Evolutionary conservation across 1,284 basidiomycete species (phyloP).

Genomic region (Cerioporus squamosus): DNA sequence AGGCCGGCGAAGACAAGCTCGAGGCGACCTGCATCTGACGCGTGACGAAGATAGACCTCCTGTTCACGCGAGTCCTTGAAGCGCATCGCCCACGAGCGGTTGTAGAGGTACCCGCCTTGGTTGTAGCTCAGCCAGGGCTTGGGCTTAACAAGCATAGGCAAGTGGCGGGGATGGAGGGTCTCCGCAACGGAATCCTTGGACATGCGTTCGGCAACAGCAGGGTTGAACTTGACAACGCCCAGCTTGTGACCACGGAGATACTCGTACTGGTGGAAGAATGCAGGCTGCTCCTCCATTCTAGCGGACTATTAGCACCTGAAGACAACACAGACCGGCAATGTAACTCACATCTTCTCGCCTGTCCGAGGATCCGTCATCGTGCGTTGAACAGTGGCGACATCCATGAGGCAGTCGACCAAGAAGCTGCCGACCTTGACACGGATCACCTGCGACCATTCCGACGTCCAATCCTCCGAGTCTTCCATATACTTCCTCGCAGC

Average conservation of each 20-base stretch:
- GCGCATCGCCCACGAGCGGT: slow-evolving; percentile 71
- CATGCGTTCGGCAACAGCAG: slow-evolving; percentile 78
- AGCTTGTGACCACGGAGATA: slow-evolving; percentile 92
- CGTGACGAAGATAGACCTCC: slow-evolving; percentile 77
- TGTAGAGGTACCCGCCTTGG: slow-evolving; percentile 70
- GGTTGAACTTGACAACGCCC: slow-evolving; percentile 90
- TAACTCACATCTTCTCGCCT: slow-evolving; percentile 58
- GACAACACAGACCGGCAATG: not conserved
- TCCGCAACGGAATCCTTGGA: slow-evolving; percentile 79
- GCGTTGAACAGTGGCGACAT: slow-evolving; percentile 80
- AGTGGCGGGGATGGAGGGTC: slow-evolving; percentile 88
- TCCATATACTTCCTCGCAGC: slow-evolving; percentile 68
- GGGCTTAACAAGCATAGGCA: slow-evolving; percentile 95
- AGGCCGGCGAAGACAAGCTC: slow-evolving; percentile 89
- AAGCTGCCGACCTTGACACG: slow-evolving; percentile 85
- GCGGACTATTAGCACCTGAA: slow-evolving; percentile 1
- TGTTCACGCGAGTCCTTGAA: slow-evolving; percentile 94
- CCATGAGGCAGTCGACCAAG: slow-evolving; percentile 84
- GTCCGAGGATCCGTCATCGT: slow-evolving; percentile 59
- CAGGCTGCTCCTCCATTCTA: slow-evolving; percentile 85
- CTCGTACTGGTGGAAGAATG: slow-evolving; percentile 93
- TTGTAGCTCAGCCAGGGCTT: slow-evolving; percentile 85
- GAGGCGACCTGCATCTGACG: slow-evolving; percentile 77
- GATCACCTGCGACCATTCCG: slow-evolving; percentile 82
- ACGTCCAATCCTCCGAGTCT: slow-evolving; percentile 72